A percentile compares a stretch with the other conserved stretches of the same genome.
These are phyloP conservation scores for Raphanus hybrid DNA, from an alignment of 441 rosid species.

Conservation along the genomic window DNA sequence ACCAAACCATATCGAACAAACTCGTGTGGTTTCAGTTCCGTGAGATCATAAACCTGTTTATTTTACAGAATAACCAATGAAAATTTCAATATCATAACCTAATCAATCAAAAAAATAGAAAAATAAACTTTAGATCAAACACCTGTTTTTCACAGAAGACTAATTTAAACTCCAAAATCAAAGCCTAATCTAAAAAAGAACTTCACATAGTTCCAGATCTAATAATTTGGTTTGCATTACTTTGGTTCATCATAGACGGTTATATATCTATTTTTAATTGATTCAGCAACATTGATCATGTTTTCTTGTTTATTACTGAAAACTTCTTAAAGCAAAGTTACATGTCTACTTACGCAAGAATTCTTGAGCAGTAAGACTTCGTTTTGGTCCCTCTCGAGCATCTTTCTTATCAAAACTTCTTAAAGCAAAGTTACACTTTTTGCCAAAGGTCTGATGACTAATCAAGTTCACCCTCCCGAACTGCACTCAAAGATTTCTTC, in stretches of 20 bases:
- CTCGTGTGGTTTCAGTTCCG: constrained; percentile 44
- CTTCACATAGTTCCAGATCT: constrained; percentile 28
- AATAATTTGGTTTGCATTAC: neutral
- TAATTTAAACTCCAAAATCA: neutral
- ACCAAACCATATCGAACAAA: constrained; percentile 67
- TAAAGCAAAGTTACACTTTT: neutral
- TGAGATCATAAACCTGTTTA: constrained; percentile 72
- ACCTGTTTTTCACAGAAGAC: neutral
- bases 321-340: neutral
- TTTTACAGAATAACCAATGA: neutral
- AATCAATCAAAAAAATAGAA: no score
- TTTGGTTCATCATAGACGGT: neutral
- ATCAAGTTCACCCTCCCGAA: constrained; percentile 58
- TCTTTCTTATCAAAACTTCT: neutral
- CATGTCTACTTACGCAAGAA: neutral
- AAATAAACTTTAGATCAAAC: neutral
- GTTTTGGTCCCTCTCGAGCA: neutral
- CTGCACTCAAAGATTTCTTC: neutral
- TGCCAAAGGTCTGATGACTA: neutral
- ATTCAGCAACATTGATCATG: no score
- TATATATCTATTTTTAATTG: neutral
- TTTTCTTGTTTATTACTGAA: no score
- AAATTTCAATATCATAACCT: no score
- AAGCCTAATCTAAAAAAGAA: neutral
- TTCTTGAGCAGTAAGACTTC: neutral